These are phyloP conservation scores for Spathaspora passalidarum DNA, from an alignment of 805 yeast genomes.

Conservation along the genomic window DNA sequence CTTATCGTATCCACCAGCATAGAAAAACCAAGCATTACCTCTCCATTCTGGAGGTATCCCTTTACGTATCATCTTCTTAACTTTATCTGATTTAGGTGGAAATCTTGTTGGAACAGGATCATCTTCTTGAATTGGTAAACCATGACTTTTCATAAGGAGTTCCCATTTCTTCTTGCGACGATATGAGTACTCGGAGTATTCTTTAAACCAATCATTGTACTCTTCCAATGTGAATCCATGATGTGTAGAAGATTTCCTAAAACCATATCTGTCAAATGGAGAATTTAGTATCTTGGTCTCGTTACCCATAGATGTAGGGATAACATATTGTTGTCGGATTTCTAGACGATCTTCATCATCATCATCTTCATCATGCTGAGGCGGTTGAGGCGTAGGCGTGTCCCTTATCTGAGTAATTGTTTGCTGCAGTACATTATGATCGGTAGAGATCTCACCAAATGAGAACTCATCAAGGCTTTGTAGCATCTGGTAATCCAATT, in stretches of 20 bases:
- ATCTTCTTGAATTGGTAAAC: constrained; percentile 38
- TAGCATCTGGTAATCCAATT: constrained; percentile 2
- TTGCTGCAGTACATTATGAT: background rate
- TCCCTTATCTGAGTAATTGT: background rate
- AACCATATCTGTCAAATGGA: constrained; percentile 76
- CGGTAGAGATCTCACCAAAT: constrained; percentile 2
- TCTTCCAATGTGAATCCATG: constrained; percentile 44
- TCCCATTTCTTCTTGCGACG: constrained; percentile 80
- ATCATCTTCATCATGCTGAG: background rate
- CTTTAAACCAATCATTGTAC: constrained; percentile 74
- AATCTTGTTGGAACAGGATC: constrained; percentile 52
- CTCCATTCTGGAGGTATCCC: constrained; percentile 98
- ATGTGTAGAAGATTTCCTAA: constrained; percentile 60
- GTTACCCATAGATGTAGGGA: constrained; percentile 1
- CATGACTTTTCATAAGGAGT: constrained; percentile 60
- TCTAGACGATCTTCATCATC: background rate
- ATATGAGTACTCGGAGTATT: constrained; percentile 59
- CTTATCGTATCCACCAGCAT: constrained; percentile 79
- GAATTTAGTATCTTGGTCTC: constrained; percentile 15
- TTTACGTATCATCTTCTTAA: constrained; percentile 77
- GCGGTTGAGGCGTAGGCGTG: background rate
- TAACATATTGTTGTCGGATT: constrained; percentile 4
- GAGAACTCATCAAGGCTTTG: constrained; percentile 8
- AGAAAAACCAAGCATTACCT: constrained; percentile 95
- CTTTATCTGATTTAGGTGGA: constrained; percentile 75